phyloP scores from a whole-genome alignment of 768 basidiomycete genomes.

The Hydnum rufescens region DNA sequence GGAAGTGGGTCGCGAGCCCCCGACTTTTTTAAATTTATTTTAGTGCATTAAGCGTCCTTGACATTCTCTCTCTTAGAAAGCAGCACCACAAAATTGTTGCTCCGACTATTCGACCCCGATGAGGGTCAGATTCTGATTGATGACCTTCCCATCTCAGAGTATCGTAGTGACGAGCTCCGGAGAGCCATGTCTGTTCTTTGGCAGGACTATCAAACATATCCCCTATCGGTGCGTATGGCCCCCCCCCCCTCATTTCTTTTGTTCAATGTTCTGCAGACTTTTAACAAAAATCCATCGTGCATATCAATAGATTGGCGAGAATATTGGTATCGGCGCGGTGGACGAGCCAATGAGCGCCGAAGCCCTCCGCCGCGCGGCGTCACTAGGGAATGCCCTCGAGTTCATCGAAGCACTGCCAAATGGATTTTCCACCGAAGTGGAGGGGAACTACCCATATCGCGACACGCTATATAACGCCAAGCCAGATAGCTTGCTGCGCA shows the following conservation, averaged over 20 bases:
- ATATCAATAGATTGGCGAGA: constrained; percentile 18
- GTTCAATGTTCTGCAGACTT: not conserved
- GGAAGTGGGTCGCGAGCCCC: constrained; percentile 10
- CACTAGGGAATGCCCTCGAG: constrained; percentile 6
- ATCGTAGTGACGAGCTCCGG: constrained; percentile 19
- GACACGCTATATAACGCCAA: constrained; percentile 11
- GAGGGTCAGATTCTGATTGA: constrained; percentile 23
- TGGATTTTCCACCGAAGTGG: constrained; percentile 6
- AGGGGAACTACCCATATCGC: constrained; percentile 22
- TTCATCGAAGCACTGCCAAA: constrained; percentile 10
- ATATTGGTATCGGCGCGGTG: constrained; percentile 21
- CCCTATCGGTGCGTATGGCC: constrained; percentile 15
- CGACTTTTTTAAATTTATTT: not conserved
- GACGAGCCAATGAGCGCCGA: constrained; percentile 9
- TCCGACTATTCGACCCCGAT: constrained; percentile 13
- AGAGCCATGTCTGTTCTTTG: constrained; percentile 24
- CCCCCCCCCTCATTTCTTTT: not conserved
- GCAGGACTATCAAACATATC: constrained; percentile 23
- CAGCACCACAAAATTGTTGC: constrained; percentile 19
- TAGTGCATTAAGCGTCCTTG: constrained; percentile 21
- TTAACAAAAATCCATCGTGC: not conserved
- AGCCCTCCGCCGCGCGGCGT: constrained; percentile 7
- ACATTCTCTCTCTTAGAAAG: not conserved
- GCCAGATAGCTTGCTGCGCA: constrained; percentile 8
- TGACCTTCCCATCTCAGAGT: constrained; percentile 19